Evolutionary conservation across 176 grass and related monocot genomes (phyloP).

Genomic region (Otatea glauca): DNA sequence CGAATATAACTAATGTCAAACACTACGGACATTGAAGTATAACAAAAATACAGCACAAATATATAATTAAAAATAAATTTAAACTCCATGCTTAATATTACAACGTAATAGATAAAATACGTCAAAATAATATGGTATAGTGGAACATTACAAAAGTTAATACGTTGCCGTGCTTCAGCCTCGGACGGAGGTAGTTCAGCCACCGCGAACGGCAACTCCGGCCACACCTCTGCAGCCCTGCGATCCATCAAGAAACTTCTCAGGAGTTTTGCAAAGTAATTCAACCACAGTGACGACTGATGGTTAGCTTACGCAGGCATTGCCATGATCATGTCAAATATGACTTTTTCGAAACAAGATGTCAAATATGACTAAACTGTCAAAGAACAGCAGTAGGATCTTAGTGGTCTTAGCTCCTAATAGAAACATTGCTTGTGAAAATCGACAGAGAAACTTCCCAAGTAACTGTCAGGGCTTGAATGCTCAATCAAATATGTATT

Average conservation of each 20-base stretch:
- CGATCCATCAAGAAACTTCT: background rate
- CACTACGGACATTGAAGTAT: no score
- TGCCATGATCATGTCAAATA: background rate
- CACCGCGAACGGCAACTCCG: slow-evolving; percentile 62
- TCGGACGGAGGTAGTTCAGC: slow-evolving; percentile 10
- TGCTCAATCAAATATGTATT: background rate
- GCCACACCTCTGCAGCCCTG: slow-evolving; percentile 52
- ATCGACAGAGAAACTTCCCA: background rate
- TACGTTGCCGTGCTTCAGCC: slow-evolving; percentile 50
- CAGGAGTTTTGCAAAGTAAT: no score
- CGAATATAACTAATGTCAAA: no score
- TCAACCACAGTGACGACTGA: background rate
- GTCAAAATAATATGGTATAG: no score
- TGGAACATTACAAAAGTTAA: no score
- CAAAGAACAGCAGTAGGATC: background rate
- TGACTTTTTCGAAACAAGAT: no score
- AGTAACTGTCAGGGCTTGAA: background rate
- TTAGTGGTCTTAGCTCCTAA: background rate
- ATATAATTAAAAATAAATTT: no score
- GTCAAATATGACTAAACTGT: no score
- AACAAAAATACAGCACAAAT: no score
- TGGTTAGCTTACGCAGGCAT: background rate
- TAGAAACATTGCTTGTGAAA: background rate
- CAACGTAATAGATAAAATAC: no score
- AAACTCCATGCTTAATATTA: no score